Percentiles rank a stretch among this genome's conserved stretches.
Evolutionary conservation across 306 rosid species (phyloP).

Genomic region (Quercus rubra): DNA sequence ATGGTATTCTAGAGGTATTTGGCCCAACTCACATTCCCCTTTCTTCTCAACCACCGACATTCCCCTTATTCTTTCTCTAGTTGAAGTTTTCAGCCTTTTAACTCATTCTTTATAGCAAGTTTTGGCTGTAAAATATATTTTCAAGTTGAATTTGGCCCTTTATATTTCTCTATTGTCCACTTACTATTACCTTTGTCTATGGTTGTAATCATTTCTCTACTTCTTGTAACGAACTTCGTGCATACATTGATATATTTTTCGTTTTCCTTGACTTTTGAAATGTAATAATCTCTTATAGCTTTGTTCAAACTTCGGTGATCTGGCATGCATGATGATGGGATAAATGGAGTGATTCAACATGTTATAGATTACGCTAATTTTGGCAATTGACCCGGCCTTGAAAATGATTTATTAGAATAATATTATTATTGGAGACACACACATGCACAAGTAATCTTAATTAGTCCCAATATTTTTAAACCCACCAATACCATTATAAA

Average conservation of each 20-base stretch:
- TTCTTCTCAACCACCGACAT: neutral
- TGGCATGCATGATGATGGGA: neutral
- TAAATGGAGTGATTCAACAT: neutral
- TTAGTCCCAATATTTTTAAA: conserved; percentile 4
- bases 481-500: conserved; percentile 30
- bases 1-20: neutral
- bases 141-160: too few species aligned
- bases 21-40: neutral
- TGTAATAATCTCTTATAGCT: neutral
- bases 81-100: neutral
- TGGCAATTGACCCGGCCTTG: conserved; percentile 1
- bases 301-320: neutral
- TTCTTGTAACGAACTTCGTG: neutral
- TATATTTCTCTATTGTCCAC: too few species aligned
- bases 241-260: neutral
- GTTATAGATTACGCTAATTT: neutral
- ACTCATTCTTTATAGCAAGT: neutral
- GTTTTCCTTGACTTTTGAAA: neutral
- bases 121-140: too few species aligned
- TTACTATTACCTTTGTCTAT: too few species aligned
- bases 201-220: too few species aligned
- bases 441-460: conserved; percentile 5
- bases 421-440: neutral
- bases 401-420: conserved; percentile 15
- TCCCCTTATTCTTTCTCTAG: neutral